Conservation (phyloP, 139 green algal species). For the Volvox africanus region DNA sequence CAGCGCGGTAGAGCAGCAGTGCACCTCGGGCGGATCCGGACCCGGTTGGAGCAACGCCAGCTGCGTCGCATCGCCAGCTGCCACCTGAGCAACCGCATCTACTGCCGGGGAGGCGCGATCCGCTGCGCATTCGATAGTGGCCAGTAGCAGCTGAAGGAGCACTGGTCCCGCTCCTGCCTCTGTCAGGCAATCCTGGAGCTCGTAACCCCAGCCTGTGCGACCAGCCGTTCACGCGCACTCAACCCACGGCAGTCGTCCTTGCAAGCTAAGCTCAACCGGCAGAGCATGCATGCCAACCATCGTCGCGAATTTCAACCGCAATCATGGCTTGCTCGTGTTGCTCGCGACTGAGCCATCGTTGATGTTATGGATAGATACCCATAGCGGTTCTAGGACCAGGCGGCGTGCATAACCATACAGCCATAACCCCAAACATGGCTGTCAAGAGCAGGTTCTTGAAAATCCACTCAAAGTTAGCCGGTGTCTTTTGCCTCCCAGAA, state of each 20-base stretch:
- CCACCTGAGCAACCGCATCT: background rate
- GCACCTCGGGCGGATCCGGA: background rate
- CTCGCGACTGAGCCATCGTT: no score
- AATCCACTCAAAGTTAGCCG: no score
- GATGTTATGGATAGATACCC: no score
- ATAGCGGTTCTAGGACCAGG: no score
- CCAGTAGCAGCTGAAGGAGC: constrained; percentile 36
- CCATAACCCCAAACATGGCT: no score
- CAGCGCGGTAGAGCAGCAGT: constrained; percentile 36
- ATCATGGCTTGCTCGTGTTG: no score
- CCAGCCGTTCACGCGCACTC: background rate
- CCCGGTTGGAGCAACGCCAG: background rate
- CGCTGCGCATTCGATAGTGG: background rate
- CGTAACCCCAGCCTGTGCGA: background rate
- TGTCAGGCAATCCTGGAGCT: background rate
- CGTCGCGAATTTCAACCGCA: no score
- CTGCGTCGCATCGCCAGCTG: background rate
- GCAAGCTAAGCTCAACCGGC: no score
- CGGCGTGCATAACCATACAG: no score
- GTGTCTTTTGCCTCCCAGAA: no score
- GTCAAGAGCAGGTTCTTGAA: no score
- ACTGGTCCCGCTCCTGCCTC: background rate
- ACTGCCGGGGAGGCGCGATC: background rate
- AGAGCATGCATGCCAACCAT: no score
- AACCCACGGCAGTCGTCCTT: background rate